Conservation (phyloP, 441 rosid genomes). For the Mallotus japonicus region DNA sequence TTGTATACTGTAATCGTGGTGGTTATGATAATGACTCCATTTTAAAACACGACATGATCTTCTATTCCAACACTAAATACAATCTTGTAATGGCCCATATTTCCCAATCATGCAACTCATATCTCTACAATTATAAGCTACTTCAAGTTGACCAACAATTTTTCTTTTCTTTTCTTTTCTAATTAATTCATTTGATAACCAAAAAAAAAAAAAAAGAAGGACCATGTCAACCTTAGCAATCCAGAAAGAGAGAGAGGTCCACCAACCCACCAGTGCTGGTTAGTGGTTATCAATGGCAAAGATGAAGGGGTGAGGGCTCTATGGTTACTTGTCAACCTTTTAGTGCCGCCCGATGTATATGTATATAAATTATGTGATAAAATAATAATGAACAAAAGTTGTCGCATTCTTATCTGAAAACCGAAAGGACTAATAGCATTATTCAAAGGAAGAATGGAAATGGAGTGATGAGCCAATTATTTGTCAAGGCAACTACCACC, state of each 20-base stretch:
- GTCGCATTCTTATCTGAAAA: conserved; percentile 14
- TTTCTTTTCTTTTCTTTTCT: neutral
- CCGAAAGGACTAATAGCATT: conserved; percentile 5
- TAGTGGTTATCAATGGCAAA: conserved; percentile 2
- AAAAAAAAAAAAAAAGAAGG: no score
- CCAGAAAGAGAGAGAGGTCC: conserved; percentile 10
- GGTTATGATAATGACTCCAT: conserved; percentile 7
- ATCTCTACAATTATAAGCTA: neutral
- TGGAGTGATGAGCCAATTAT: conserved; percentile 14
- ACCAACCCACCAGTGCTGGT: neutral
- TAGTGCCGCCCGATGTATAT: conserved; percentile 12
- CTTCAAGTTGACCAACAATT: conserved; percentile 5
- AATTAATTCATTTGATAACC: neutral
- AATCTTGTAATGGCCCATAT: neutral
- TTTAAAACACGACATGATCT: neutral
- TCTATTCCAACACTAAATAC: neutral
- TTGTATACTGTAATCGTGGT: neutral
- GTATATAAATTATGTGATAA: no score
- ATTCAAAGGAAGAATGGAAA: neutral
- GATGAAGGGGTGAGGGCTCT: neutral
- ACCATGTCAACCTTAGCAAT: conserved; percentile 9
- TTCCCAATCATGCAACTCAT: neutral
- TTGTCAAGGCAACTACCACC: conserved; percentile 19
- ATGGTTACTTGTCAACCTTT: conserved; percentile 10
- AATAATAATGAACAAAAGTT: neutral